phyloP scores from a whole-genome alignment of 805 yeast species.

The Jamesozyma spencerorum region DNA sequence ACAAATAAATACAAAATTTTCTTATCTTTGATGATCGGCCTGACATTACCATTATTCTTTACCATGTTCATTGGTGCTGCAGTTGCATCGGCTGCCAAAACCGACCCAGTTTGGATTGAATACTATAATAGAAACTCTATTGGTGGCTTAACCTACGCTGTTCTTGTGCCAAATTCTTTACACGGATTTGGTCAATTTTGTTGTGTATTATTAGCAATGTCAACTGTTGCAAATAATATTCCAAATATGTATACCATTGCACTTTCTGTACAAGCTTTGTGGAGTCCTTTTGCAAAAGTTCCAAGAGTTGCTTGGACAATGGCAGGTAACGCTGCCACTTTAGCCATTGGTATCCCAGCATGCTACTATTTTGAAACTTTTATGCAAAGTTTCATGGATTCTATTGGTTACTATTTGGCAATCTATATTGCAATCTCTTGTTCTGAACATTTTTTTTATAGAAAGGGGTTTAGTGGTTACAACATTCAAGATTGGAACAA shows the following conservation, averaged over 20 bases:
- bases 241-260: slow-evolving; percentile 91
- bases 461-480: slow-evolving; percentile 52
- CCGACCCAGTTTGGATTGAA: slow-evolving; percentile 36
- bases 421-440: slow-evolving; percentile 66
- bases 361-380: slow-evolving; percentile 62
- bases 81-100: slow-evolving; percentile 55
- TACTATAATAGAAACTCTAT: slow-evolving; percentile 45
- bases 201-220: slow-evolving; percentile 71
- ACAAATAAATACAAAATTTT: slow-evolving; percentile 53
- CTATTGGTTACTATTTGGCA: slow-evolving; percentile 86
- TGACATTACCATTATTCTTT: slow-evolving; percentile 57
- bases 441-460: slow-evolving; percentile 74
- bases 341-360: slow-evolving; percentile 85
- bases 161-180: slow-evolving; percentile 66
- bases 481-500: slow-evolving; percentile 53
- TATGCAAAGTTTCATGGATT: slow-evolving; percentile 79
- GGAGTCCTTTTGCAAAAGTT: slow-evolving; percentile 60
- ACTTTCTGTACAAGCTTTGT: slow-evolving; percentile 73
- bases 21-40: slow-evolving; percentile 52
- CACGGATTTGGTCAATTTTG: slow-evolving; percentile 86
- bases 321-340: slow-evolving; percentile 59
- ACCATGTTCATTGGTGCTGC: slow-evolving; percentile 81
- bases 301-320: slow-evolving; percentile 82
- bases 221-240: slow-evolving; percentile 82
- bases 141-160: slow-evolving; percentile 77